phyloP scores from a whole-genome alignment of 331 rosid genomes.

The Malus hybrid region DNA sequence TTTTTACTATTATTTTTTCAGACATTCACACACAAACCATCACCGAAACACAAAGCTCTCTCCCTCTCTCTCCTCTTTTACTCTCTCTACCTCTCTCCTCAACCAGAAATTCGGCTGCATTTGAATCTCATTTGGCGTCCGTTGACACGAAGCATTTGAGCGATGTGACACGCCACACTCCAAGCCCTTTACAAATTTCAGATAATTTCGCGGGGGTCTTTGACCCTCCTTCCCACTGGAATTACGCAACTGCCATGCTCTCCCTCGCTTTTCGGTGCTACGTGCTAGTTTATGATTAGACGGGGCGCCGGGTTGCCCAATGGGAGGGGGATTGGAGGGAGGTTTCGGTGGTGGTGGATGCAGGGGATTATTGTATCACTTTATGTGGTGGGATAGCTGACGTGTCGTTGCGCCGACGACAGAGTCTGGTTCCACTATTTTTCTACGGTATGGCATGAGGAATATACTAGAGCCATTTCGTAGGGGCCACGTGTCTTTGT shows the following conservation, averaged over 20 bases:
- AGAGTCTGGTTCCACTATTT: slow-evolving; percentile 21
- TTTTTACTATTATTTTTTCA: background rate
- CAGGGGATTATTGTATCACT: background rate
- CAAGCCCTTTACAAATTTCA: background rate
- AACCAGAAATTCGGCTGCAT: slow-evolving; percentile 29
- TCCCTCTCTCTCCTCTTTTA: background rate
- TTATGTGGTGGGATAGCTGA: slow-evolving; percentile 10
- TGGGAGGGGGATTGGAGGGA: background rate
- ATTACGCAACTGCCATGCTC: slow-evolving; percentile 6
- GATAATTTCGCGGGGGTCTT: background rate
- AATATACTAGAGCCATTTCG: background rate
- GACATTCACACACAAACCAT: background rate
- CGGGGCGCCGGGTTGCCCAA: background rate
- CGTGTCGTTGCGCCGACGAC: slow-evolving; percentile 13
- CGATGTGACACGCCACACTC: background rate
- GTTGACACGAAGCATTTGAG: slow-evolving; percentile 26
- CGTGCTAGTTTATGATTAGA: background rate
- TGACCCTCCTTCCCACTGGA: background rate
- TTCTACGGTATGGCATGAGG: background rate
- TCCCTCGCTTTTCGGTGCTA: background rate
- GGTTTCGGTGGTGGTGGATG: background rate
- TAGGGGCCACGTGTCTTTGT: background rate
- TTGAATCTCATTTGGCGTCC: slow-evolving; percentile 51
- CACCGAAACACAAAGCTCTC: background rate
- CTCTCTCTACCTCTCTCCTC: background rate